Evolutionary conservation across 129 eudicot genomes (phyloP), one percentile per base, ranked within the genome.

Genomic region (Ambrosia artemisiifolia): DNA sequence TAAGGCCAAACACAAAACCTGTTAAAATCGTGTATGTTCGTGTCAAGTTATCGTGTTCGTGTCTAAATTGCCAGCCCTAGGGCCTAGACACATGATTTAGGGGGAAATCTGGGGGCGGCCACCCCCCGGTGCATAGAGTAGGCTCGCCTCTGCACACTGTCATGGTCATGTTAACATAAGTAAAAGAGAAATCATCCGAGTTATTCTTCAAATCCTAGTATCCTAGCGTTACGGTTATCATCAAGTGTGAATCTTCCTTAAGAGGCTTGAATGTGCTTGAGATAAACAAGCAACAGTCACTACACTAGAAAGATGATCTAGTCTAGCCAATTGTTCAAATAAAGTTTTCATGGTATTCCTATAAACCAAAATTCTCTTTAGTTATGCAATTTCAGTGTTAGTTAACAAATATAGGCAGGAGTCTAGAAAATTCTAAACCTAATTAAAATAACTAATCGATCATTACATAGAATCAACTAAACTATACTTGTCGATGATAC

Each of bases 401-500:
- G 40, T 35, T 3, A 35, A 35, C 4, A 0, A 13, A 55, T 55
- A 34, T n/a, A n/a, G n/a, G n/a, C n/a, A n/a, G n/a, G n/a, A n/a
- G n/a, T n/a, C n/a, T n/a, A n/a, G n/a, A 9, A 63, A 6, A 35
- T 35, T 11, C 71, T 13, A 40, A 59, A 40, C 34, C 30, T 50
- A 12, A 64, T 38, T 33, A 65, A 38, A 65, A 35, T 54, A 36
- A 54, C n/a, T n/a, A n/a, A n/a, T n/a, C n/a, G n/a, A 75, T 42
- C 60, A 54, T 11, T 20, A 65, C 14, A 69, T 17, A 69, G 11
- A 66, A 13, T 53, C 42, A 4, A 73, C 12, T 14, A 7, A 19
- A 63, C 35, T 16, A 10, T 11, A 44, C 34, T 43, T 4, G 54
- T 24, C 33, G 65, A n/a, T n/a, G n/a, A n/a, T n/a, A n/a, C n/a